Conservation (phyloP, 106 monocot genomes). For the Dendrobium huoshanense region DNA sequence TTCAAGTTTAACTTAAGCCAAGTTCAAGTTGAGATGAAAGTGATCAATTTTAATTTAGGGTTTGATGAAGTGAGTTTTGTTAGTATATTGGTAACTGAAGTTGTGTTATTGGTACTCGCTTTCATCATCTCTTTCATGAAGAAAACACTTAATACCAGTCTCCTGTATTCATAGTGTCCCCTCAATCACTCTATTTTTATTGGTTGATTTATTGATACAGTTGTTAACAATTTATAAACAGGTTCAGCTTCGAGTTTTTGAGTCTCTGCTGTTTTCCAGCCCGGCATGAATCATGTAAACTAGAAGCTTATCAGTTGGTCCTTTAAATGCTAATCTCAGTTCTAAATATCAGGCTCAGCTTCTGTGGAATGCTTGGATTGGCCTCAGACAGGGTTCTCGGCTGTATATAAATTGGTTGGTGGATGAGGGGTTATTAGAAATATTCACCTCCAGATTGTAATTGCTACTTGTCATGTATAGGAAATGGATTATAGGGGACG, state of each 20-base stretch:
- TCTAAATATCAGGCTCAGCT: background rate
- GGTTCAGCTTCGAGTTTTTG: background rate
- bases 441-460: background rate
- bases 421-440: too few relatives aligned
- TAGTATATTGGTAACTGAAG: too few relatives aligned
- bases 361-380: conserved; percentile 1
- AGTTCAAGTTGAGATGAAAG: too few relatives aligned
- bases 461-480: background rate
- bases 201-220: background rate
- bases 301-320: background rate
- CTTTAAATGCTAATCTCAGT: background rate
- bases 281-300: background rate
- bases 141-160: too few relatives aligned
- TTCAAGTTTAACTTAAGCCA: too few relatives aligned
- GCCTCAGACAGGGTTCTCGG: conserved; percentile 1
- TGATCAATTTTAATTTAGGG: too few relatives aligned
- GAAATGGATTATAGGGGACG: background rate
- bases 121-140: background rate
- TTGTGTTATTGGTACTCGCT: too few relatives aligned
- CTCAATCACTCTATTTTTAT: background rate
- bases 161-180: background rate
- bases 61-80: too few relatives aligned
- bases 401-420: background rate
- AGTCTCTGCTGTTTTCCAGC: background rate
- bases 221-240: background rate